Base-by-base conservation (phyloP, 306 rosid genomes). In the Sphenostylis stenocarpa region DNA sequence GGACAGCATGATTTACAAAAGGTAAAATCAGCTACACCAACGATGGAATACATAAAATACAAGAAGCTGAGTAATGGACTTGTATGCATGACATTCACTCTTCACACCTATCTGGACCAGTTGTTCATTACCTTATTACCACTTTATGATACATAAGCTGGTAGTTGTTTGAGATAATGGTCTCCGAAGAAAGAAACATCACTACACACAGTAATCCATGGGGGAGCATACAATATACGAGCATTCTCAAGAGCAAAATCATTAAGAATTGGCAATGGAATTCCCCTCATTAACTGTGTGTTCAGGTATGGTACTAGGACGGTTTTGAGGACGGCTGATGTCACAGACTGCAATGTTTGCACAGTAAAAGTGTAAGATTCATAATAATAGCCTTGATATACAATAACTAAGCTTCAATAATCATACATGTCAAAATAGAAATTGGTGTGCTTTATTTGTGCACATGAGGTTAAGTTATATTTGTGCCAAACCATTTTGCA, bases 241-340 rank as follows among this genome's bases (percentile, higher is more conserved):
- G 92, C 88, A 56, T 92, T 81, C 24, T 78, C n/a, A 28, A 95
- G 84, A 7, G 80, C 17, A 56, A 92, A 85, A 73, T 92, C 97
- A 33, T 65, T 78, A 8, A 87, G 81, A 69, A 79, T 67, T 16
- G 96, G 98, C 80, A 95, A 61, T 41, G 91, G 86, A 75, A 92
- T 33, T 83, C 98, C 98, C 62, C 43, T 75, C 53, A 52, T 53
- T 53, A 95, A 84, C 71, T 77, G 81, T 28, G 82, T 66, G 85
- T 95, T 89, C 47, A 86, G 62, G 19, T 58, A 83, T 0, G 98
- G 96, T 73, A 94, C 36, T 43, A 89, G 11, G 24, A 84, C 45
- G 0, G 89, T 87, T 84, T 84, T 87, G 76, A 95, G 86, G 79
- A 85, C 21, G 3, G 65, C 33, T 65, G 88, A 86, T 58, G 88